Evolutionary conservation across 2,329 filamentous ascomycete genomes (phyloP), one percentile per base, ranked within the genome.

Genomic region (Talaromyces piceae): DNA sequence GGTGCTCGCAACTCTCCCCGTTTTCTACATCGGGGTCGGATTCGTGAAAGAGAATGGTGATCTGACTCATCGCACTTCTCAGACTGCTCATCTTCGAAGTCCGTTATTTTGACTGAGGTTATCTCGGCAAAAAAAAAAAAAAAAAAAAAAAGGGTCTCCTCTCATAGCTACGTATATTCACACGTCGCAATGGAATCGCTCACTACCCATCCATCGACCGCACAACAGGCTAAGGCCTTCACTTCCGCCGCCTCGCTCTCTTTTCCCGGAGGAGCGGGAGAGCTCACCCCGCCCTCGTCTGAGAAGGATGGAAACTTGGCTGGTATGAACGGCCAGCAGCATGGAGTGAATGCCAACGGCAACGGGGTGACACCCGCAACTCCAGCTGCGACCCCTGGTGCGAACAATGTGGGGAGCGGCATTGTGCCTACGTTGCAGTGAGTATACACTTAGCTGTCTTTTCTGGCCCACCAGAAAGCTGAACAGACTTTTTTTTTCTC

Each of bases 361-460:
- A 84, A 82, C 73, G 88, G 85, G 78, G 87, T 93, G 78, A 87
- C 85, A 77, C 88, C 88, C 77, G 80, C 81, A 57, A 96, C 93
- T 72, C 91, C 91, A 63, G 91, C 87, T 74, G 90, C 91, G 57
- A 97, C 91, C 58, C 91, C 91, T 69, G 86, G 82, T 68, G 89
- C 88, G 62, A 84, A 79, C 56, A 82, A 87, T 67, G 85, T 86
- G 69, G 88, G 88, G 58, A 94, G 87, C 76, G 90, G 90, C 65
- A 87, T 95, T 68, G 88, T 91, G 66, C 90, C 90, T 63, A 94
- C 88, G 62, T 80, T 96, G 81, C 89, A 96, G 90, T 95, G 88
- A 89, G 90, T 93, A 86, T 84, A 69, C 71, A 71, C 68, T 63
- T 62, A 61, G 33, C 64, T 67, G 66, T 67, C 68, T 65, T 55